Evolutionary conservation across 805 yeast genomes (phyloP), one percentile per base, ranked within the genome.

Genomic region (Millerozyma acaciae): DNA sequence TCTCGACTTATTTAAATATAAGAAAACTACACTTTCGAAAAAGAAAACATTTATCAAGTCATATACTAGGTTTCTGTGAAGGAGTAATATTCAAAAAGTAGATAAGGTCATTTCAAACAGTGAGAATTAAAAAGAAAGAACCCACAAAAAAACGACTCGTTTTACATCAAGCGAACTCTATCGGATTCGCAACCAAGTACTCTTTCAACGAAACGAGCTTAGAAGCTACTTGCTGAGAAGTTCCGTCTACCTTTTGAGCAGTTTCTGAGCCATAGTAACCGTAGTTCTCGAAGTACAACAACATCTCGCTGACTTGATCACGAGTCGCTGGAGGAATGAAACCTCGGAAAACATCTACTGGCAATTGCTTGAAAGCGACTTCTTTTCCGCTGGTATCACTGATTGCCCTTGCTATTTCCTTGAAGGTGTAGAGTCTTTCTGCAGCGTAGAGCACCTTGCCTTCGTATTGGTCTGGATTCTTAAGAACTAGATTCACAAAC

Each of bases 401-500:
- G 9, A 34, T 17, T 14, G 17, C 16, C 13, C 18, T 12, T 4
- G 29, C 32, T 8, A 34, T 13, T 5, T 22, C 32, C 9, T 23
- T 16, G 8, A 13, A 16, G 15, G 25, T 12, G n/a, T 22, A 22
- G 13, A 22, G 25, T 22, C 13, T 22, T 4, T 12, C n/a, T 2
- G 25, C 25, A 8, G 25, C 25, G 13, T 2, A 22, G 8, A 22
- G 13, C n/a, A 22, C 25, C 25, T 22, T 22, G n/a, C 35, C 35
- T 9, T 32, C 26, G 16, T 9, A 32, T 16, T 28, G 23, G 12
- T 36, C 36, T 8, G 27, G 33, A 1, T 28, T 26, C 5, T 27
- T 14, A 19, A 36, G 32, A 17, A 36, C 32, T 5, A 21, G 19
- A 3, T 27, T 33, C 8, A 36, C 30, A 20, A 31, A 32, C n/a